Percentiles rank a stretch among this genome's conserved stretches.
Conservation (phyloP, 116 monocot genomes). For the Phalaenopsis hybrid region DNA sequence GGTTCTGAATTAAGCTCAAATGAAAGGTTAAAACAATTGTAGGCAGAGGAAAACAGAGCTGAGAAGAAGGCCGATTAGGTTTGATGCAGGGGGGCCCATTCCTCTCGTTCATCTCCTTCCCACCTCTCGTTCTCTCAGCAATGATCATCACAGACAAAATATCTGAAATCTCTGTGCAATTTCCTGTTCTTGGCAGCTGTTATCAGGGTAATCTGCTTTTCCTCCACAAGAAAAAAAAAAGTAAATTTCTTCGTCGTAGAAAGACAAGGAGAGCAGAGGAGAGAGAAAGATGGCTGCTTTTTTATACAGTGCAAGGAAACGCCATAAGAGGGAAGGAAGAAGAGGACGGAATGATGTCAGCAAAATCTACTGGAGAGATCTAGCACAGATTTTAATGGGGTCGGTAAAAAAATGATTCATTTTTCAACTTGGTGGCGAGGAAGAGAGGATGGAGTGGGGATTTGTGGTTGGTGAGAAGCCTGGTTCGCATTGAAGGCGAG, state of each 20-base stretch:
- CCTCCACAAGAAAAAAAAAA: not conserved
- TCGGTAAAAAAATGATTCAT: not conserved
- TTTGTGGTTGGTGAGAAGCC: not conserved
- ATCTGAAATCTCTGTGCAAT: conserved; percentile 16
- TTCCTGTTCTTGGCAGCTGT: conserved; percentile 15
- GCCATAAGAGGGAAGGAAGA: conserved; percentile 13
- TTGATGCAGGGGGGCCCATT: conserved; percentile 1
- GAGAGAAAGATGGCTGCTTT: not conserved
- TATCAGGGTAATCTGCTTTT: conserved; percentile 12
- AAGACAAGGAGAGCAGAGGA: not conserved
- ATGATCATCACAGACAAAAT: conserved; percentile 11
- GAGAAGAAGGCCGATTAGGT: not conserved
- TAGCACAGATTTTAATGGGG: conserved; percentile 28
- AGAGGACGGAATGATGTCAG: conserved; percentile 43
- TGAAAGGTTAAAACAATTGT: not conserved
- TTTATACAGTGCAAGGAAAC: conserved; percentile 15
- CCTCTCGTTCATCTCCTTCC: not conserved
- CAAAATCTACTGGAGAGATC: conserved; percentile 46
- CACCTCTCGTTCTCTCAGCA: conserved; percentile 9
- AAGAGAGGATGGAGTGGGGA: not conserved
- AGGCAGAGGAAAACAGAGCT: not conserved
- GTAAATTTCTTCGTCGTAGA: not conserved
- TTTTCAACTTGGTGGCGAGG: not conserved
- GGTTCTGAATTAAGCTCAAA: not conserved
- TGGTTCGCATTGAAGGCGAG: conserved; percentile 8